These are phyloP conservation scores for Hanseniaspora taiwanica DNA, from an alignment of 805 yeast species.

Conservation along the genomic window DNA sequence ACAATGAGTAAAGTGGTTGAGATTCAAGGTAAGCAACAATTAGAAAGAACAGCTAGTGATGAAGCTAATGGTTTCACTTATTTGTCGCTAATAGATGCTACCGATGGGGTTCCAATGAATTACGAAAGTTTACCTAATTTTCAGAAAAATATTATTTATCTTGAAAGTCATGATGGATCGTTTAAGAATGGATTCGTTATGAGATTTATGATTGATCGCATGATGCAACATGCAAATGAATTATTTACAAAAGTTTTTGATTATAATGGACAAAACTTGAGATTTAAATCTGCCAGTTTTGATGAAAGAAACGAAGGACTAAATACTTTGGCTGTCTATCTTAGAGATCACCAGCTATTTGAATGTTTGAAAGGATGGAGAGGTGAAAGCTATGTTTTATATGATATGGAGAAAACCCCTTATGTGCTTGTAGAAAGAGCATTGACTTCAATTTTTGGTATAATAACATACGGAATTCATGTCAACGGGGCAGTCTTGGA, in stretches of 20 bases:
- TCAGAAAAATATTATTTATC: constrained; percentile 18
- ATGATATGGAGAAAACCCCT: constrained; percentile 37
- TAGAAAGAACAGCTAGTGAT: constrained; percentile 17
- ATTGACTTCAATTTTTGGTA: constrained; percentile 67
- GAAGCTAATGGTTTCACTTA: constrained; percentile 13
- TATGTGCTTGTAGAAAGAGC: constrained; percentile 73
- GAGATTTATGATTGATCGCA: constrained; percentile 23
- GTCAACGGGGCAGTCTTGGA: constrained; percentile 63
- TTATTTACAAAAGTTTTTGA: constrained; percentile 17
- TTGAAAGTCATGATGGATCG: constrained; percentile 26
- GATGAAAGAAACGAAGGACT: constrained; percentile 23
- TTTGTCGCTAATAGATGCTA: constrained; percentile 15
- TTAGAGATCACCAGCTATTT: constrained; percentile 27
- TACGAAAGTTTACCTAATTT: constrained; percentile 11
- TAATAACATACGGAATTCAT: constrained; percentile 84
- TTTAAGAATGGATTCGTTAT: constrained; percentile 29
- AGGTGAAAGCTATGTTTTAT: constrained; percentile 65
- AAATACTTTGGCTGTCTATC: constrained; percentile 27
- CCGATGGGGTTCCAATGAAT: constrained; percentile 18
- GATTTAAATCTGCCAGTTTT: constrained; percentile 19
- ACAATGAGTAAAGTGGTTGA: constrained; percentile 13
- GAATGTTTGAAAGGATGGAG: constrained; percentile 63
- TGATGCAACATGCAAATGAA: constrained; percentile 11
- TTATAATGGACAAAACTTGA: constrained; percentile 21
- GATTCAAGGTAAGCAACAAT: constrained; percentile 9